Evolutionary conservation across 768 basidiomycete species (phyloP).

Genomic region (Daedalea quercina): DNA sequence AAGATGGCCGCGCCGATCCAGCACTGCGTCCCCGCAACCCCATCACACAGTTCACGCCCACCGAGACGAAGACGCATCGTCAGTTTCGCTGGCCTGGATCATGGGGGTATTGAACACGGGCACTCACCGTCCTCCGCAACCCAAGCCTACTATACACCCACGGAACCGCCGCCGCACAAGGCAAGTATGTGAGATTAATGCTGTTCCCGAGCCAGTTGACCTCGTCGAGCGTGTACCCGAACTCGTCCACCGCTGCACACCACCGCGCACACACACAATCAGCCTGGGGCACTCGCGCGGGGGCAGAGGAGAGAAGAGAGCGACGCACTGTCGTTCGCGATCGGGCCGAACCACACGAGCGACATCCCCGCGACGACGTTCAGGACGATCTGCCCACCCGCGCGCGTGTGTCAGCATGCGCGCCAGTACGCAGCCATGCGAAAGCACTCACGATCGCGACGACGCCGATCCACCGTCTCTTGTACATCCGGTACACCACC

Average conservation of each 20-base stretch:
- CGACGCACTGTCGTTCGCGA: conserved; percentile 59
- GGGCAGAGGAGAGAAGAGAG: no score
- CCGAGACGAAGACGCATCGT: not conserved
- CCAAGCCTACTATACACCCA: conserved; percentile 51
- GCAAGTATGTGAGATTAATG: conserved; percentile 54
- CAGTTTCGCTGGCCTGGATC: no score
- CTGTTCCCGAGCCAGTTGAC: conserved; percentile 82
- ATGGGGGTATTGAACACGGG: no score
- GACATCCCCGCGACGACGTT: conserved; percentile 59
- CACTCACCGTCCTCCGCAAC: conserved; percentile 55
- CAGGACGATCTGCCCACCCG: conserved; percentile 42
- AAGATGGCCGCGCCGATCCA: conserved; percentile 48
- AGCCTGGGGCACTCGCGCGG: no score
- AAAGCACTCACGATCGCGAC: conserved; percentile 45
- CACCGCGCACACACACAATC: no score
- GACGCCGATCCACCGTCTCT: conserved; percentile 58
- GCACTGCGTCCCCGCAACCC: conserved; percentile 37
- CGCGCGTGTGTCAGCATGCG: not conserved
- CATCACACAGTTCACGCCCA: not conserved
- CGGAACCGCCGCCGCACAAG: conserved; percentile 54
- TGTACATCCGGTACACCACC: conserved; percentile 40
- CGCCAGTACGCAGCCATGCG: not conserved
- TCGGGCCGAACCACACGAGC: conserved; percentile 84
- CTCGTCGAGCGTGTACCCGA: conserved; percentile 60
- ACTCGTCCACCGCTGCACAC: conserved; percentile 48